Conservation (phyloP, 2,329 filamentous ascomycete species). For the Juglanconis sp. region DNA sequence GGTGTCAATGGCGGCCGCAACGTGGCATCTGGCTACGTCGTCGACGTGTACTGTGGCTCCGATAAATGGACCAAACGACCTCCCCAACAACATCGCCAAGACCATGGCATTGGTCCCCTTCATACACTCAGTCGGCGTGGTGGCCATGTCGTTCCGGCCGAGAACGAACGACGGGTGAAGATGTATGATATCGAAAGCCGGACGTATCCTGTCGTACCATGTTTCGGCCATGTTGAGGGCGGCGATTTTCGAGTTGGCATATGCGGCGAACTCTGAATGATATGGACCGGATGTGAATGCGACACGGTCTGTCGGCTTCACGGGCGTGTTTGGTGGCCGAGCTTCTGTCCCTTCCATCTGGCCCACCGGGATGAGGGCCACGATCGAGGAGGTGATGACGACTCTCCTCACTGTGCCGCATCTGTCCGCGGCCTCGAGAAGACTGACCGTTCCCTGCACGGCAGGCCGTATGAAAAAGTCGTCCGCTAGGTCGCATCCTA, state of each 20-base stretch:
- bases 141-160: constrained; percentile 33
- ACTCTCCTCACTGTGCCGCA: constrained; percentile 16
- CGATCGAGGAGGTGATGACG: constrained; percentile 30
- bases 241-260: constrained; percentile 33
- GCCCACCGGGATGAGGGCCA: constrained; percentile 20
- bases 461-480: constrained; percentile 19
- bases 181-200: constrained; percentile 33
- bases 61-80: constrained; percentile 22
- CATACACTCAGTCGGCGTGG: constrained; percentile 25
- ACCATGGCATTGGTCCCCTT: constrained; percentile 34
- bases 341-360: constrained; percentile 20
- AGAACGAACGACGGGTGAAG: constrained; percentile 35
- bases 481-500: constrained; percentile 1
- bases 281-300: constrained; percentile 25
- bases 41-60: constrained; percentile 35
- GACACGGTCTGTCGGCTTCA: constrained; percentile 16
- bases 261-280: constrained; percentile 30
- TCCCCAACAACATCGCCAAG: constrained; percentile 32
- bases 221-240: constrained; percentile 31
- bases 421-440: constrained; percentile 18
- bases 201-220: constrained; percentile 30
- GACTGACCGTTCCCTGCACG: constrained; percentile 17
- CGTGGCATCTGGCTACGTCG: constrained; percentile 36
- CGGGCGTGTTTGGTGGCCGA: constrained; percentile 1
- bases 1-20: constrained; percentile 31